Base-by-base conservation (phyloP, 2,329 filamentous ascomycete species). In the Fusarium paranaense region DNA sequence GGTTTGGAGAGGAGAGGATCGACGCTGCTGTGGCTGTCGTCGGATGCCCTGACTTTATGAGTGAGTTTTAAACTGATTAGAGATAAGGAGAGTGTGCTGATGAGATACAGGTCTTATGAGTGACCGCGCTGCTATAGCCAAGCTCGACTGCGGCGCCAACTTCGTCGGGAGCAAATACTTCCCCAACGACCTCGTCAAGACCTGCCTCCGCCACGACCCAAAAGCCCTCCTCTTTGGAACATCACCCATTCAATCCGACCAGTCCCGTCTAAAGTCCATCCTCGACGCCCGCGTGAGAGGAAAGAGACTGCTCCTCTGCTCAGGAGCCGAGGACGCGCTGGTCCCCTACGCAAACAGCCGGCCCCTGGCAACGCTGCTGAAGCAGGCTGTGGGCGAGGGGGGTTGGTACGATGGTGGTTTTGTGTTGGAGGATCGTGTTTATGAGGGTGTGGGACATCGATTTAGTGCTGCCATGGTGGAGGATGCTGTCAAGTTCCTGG, bases 41-140 rank as follows among this genome's bases (percentile, higher is more conserved):
- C 62, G 97, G 96, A 1, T 98, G 95, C 82, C 95, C 95, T 1
- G 96, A 99, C 82, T 98, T 94, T 78, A 90, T 92, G 72, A 87
- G 93, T 90, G 76, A 84, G 81, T 85, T 42, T 6, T 30, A 32
- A 20, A 3, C 2, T 32, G 9, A 5, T n/a, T n/a, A 16, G 30
- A 16, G 4, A 3, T 8, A 18, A 18, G n/a, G 13, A 5, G 40
- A 14, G 10, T 16, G 27, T 47, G 20, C 61, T 75, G 25, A 69
- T 22, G 25, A 52, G 25, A 30, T 8, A 37, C 9, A 89, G 88
- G 81, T 22, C 81, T 98, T 18, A 93, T 98, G 90, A 87, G 86
- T 10, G 92, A 96, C 77, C 94, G 97, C 13, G 96, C 96, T 1
- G 86, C 89, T 6, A 86, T 92, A 40, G 93, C 92, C 0, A 89